A percentile compares a stretch with the other conserved stretches of the same genome.
phyloP scores from a whole-genome alignment of 371 early-diverging fungal genomes.

The Mucor racemosus region DNA sequence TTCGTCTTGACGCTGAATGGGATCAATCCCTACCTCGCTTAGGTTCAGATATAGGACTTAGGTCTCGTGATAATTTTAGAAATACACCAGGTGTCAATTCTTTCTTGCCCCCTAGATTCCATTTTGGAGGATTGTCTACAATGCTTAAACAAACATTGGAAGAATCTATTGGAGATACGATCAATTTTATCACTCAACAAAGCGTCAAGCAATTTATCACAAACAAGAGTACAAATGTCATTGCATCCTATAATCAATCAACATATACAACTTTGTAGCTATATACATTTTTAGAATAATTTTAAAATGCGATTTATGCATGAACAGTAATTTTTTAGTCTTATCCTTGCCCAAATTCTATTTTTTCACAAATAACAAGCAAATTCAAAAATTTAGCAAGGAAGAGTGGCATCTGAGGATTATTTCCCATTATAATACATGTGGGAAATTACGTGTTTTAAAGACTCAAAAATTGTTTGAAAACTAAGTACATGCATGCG shows the following conservation, averaged over 20 bases:
- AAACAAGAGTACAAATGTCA: neutral
- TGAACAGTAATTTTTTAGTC: too few species aligned
- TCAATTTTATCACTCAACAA: neutral
- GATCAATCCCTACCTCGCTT: conserved; percentile 16
- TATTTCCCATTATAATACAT: too few species aligned
- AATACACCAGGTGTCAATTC: neutral
- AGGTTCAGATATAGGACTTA: neutral
- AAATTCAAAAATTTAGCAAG: too few species aligned
- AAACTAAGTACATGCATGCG: too few species aligned
- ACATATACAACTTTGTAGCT: neutral
- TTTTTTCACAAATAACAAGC: too few species aligned
- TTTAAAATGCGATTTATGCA: too few species aligned
- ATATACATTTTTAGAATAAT: too few species aligned
- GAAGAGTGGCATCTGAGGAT: too few species aligned
- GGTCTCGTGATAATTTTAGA: neutral
- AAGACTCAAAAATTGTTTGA: too few species aligned
- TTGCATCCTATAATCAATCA: neutral
- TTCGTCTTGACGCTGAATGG: conserved; percentile 30
- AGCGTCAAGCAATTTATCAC: neutral
- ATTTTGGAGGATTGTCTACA: neutral
- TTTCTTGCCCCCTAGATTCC: neutral
- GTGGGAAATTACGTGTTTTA: too few species aligned
- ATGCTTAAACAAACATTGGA: neutral
- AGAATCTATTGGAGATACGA: neutral
- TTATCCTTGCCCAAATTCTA: too few species aligned